Evolutionary conservation across 2,329 filamentous ascomycete genomes (phyloP), one percentile per base, ranked within the genome.

Genomic region (Colletotrichum costaricense): DNA sequence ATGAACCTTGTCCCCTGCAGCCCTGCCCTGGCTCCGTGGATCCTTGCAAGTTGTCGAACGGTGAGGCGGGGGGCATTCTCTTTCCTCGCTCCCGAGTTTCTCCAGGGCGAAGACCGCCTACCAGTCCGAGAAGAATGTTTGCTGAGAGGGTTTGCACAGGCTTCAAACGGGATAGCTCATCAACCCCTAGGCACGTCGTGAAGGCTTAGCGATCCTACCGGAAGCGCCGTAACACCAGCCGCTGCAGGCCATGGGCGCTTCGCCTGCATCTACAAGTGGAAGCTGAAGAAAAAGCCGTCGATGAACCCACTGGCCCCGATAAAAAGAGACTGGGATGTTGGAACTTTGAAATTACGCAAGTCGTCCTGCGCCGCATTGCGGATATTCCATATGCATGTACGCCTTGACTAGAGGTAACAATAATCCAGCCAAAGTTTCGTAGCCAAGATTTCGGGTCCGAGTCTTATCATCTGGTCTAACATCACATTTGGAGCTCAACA

Each of bases 1-100:
- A 26, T 8, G 28, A 54, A 24, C 52, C 38, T 19, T 9, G 58
- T 56, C 33, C 58, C 65, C 63, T 59, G 54, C 58, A 69, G 65
- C 54, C 65, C 59, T 64, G 58, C 49, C 19, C 24, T 42, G 16
- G 38, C 14, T 6, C 38, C 38, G 38, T 14, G 28, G 46, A 70
- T 59, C 69, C 64, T 30, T 72, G 38, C n/a, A 9, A 42, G 38
- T 42, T 8, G 38, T 42, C 38, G 38, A 16, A 26, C n/a, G 19
- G 33, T 11, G 33, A 66, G 42, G 56, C 38, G 55, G 55, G 64
- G 63, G 35, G 16, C 16, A 28, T 35, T 22, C 55, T 24, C 60
- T 9, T 19, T 54, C 26, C 19, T 49, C 42, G 19, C 54, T 5
- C 24, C 30, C 24, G 22, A 28, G 16, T 9, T 11, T 52, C 22